phyloP scores from a whole-genome alignment of 768 basidiomycete species.

The Clavulina sp. region DNA sequence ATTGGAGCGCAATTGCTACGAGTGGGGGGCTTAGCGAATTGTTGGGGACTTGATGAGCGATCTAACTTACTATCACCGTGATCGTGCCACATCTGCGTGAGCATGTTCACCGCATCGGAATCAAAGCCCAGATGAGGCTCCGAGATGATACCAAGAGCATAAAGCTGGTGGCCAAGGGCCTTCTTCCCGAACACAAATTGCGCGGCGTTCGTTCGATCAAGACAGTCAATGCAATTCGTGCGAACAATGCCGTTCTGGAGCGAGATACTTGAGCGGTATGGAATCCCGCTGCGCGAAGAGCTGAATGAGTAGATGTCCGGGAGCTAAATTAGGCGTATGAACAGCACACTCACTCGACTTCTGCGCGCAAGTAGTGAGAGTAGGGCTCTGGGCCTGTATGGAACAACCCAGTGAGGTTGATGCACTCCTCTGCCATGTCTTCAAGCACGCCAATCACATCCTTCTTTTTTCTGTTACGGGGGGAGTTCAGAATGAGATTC shows the following conservation, averaged over 20 bases:
- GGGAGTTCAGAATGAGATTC: not conserved
- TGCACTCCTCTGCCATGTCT: slow-evolving; percentile 84
- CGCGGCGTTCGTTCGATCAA: slow-evolving; percentile 91
- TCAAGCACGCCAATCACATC: slow-evolving; percentile 92
- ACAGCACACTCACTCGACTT: slow-evolving; percentile 24
- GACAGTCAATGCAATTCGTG: slow-evolving; percentile 92
- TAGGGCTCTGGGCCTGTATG: slow-evolving; percentile 83
- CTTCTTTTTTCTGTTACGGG: slow-evolving; percentile 58
- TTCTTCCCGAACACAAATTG: slow-evolving; percentile 95
- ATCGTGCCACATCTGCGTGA: slow-evolving; percentile 98
- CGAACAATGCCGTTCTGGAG: slow-evolving; percentile 87
- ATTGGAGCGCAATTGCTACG: slow-evolving; percentile 82
- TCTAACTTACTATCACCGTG: slow-evolving; percentile 71
- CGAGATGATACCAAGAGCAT: slow-evolving; percentile 80
- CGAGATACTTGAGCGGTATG: slow-evolving; percentile 50
- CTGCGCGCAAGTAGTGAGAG: slow-evolving; percentile 38
- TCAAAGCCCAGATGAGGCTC: slow-evolving; percentile 78
- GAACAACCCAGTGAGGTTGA: slow-evolving; percentile 85
- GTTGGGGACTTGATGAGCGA: not conserved
- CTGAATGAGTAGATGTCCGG: not conserved
- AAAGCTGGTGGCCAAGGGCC: slow-evolving; percentile 85
- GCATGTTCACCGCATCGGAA: slow-evolving; percentile 86
- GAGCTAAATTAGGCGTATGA: no score
- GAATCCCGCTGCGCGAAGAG: slow-evolving; percentile 14
- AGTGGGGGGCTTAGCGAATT: slow-evolving; percentile 4